These are phyloP conservation scores for Heterobasidion occidentale DNA, from an alignment of 1,284 basidiomycete species.

Conservation along the genomic window DNA sequence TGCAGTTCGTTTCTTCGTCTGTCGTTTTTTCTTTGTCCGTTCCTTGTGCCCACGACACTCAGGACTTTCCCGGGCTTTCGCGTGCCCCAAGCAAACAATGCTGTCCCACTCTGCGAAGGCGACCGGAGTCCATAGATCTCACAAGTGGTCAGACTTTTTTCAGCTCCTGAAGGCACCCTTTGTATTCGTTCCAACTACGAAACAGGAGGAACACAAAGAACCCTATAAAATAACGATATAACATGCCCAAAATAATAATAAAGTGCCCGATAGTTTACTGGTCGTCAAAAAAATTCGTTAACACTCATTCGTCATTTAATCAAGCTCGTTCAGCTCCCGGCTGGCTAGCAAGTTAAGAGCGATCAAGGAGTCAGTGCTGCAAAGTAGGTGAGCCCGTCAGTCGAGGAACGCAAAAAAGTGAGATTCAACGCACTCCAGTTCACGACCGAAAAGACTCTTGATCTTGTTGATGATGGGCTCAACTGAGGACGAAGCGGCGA, in stretches of 20 bases:
- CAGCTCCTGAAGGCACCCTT: not conserved
- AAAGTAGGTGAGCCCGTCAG: not conserved
- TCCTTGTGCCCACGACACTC: no score
- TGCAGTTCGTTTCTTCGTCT: no score
- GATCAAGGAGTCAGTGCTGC: not conserved
- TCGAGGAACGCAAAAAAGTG: not conserved
- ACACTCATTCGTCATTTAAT: not conserved
- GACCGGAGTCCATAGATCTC: no score
- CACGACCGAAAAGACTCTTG: conserved; percentile 1
- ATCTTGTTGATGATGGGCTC: not conserved
- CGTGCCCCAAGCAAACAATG: no score
- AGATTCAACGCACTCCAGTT: not conserved
- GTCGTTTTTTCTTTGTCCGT: no score
- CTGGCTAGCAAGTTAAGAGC: not conserved
- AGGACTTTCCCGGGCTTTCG: no score
- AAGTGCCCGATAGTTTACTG: not conserved
- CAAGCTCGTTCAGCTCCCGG: not conserved
- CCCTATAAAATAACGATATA: not conserved
- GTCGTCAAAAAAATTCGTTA: not conserved
- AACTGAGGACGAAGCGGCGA: not conserved
- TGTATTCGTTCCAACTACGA: not conserved
- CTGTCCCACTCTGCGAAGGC: no score
- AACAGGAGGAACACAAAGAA: not conserved
- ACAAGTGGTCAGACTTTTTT: not conserved
- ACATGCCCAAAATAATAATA: not conserved